Evolutionary conservation across 1,284 basidiomycete genomes (phyloP), one percentile per base, ranked within the genome.

Genomic region (Fomitopsis palustris): DNA sequence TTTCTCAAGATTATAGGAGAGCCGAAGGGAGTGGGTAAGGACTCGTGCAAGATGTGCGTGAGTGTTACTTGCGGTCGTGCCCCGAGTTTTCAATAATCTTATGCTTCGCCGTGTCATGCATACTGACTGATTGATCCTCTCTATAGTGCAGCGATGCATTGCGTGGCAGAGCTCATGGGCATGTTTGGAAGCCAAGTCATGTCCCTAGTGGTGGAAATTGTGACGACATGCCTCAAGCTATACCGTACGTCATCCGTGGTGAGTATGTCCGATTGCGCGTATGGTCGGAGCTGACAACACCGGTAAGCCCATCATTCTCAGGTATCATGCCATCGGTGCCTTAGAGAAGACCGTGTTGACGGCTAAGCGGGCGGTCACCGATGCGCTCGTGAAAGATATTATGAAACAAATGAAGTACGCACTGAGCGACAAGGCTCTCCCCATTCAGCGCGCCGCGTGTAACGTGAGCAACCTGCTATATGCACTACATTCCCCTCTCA

Each of bases 181-280:
- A 79, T 80, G 9, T 90, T 90, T 66, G 96, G 96, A 3, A 81
- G 87, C 5, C 92, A 96, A 76, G 88, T 95, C 72, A 98, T 97
- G 95, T 96, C 94, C 0, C 89, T 95, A 66, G 91, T 95, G 85
- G 83, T 88, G 47, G 96, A 98, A 70, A 90, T 96, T 38, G 78
- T 85, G 19, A 76, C 81, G 1, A 77, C 85, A 0, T 79, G 86
- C 0, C 71, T 92, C 53, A 92, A 87, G 72, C 84, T 86, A 0
- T 80, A 84, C 62, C 87, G 84, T 31, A 29, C 57, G 61, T 85
- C 86, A 14, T 93, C 90, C 39, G 81, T 77, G 64, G 93, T 93
- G 63, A 61, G 85, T 67, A 49, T 38, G 21, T 38, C 54, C 92
- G 60, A 81, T 95, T 27, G 81, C 23, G 86, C 95, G 2, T 17